Base-by-base conservation (phyloP, 1,284 basidiomycete species). In the Ceratobasidium sp. region DNA sequence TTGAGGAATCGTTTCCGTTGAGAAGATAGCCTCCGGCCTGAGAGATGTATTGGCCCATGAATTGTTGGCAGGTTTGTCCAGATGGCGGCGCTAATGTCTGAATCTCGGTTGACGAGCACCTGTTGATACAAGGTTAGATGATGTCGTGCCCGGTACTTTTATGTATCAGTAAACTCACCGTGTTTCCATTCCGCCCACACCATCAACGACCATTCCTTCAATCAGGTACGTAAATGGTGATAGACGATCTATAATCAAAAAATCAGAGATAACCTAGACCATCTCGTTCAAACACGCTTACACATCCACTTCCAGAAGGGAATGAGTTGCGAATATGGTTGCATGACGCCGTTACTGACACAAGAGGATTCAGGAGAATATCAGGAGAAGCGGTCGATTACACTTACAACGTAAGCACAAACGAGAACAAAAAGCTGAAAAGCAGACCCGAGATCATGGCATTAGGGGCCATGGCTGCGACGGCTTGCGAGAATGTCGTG, bases 221-320 rank as follows among this genome's bases (percentile, higher is more conserved):
- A 90, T 86, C 54, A 91, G 84, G 80, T 91, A 92, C 8, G 91
- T 93, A 84, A 90, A 94, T 0, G 94, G 94, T 1, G 92, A 92
- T 5, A 93, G 83, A 65, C 87, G 88, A 84, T 94, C 80, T 81
- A 49, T 28, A 17, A 23, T 33, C n/a, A 42, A 15, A 23, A 5
- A 11, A 66, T 45, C 35, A 56, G 39, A 15, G 20, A 31, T 15
- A 35, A 37, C 51, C 8, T 26, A 23, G 20, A 11, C 7, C 7
- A 35, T 53, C 17, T n/a, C 23, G 28, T 15, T 15, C 20, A 23
- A 8, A n/a, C 13, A 58, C 20, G 66, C 75, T 49, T 39, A 73
- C 69, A 93, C 91, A 94, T 93, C 91, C 93, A 95, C 79, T 86
- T 85, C 93, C 93, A 94, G 91, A 92, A 94, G 15, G 81, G 81